These are phyloP conservation scores for Barnettozyma populi DNA, from an alignment of 805 yeast genomes.

Conservation along the genomic window DNA sequence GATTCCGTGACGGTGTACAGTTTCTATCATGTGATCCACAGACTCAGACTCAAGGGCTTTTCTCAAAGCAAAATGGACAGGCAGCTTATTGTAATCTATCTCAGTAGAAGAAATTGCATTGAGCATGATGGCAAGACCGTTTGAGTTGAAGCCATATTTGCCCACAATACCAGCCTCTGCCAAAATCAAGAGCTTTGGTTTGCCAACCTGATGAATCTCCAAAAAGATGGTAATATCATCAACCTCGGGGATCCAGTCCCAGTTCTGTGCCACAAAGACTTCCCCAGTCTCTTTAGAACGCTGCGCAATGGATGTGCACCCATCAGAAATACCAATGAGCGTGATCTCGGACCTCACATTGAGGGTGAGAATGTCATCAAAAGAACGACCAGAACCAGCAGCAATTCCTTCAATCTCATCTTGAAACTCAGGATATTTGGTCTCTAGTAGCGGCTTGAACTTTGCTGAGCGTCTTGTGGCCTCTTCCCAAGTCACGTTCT, in stretches of 20 bases:
- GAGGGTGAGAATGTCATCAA: slow-evolving; percentile 33
- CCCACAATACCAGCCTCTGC: slow-evolving; percentile 27
- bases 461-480: slow-evolving; percentile 25
- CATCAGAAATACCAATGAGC: slow-evolving; percentile 31
- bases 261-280: slow-evolving; percentile 31
- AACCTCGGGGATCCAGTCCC: slow-evolving; percentile 36
- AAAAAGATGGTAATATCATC: slow-evolving; percentile 21
- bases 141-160: slow-evolving; percentile 21
- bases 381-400: slow-evolving; percentile 28
- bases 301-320: slow-evolving; percentile 32
- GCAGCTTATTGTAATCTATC: background rate
- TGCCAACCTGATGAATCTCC: slow-evolving; percentile 20
- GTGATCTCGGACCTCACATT: slow-evolving; percentile 36
- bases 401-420: slow-evolving; percentile 35
- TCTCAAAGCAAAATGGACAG: no score
- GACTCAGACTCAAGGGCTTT: no score
- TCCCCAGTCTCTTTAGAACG: slow-evolving; percentile 14
- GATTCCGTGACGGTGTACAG: background rate
- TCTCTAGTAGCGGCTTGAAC: slow-evolving; percentile 26
- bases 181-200: slow-evolving; percentile 23
- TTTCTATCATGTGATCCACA: no score
- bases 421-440: slow-evolving; percentile 26
- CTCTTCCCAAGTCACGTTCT: slow-evolving; percentile 25
- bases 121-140: slow-evolving; percentile 19
- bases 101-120: background rate